A percentile compares a stretch with the other conserved stretches of the same genome.
Evolutionary conservation across 805 yeast species (phyloP).

Genomic region (Kurtzmaniella cleridarum): DNA sequence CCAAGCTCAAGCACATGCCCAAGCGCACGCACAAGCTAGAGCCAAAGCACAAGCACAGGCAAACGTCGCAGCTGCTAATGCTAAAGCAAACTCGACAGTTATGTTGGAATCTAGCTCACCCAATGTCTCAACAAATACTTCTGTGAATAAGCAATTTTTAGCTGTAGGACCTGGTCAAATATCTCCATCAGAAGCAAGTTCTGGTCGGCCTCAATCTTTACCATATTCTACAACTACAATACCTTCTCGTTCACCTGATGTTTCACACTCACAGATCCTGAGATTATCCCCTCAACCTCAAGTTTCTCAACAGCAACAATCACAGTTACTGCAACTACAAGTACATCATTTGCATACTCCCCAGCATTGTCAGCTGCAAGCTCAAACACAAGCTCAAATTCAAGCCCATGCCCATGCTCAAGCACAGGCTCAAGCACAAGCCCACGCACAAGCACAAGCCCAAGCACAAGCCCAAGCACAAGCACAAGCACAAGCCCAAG

Average conservation of each 20-base stretch:
- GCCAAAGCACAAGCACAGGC: not conserved
- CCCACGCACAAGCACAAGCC: not conserved
- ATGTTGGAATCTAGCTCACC: too few relatives aligned
- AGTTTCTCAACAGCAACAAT: constrained; percentile 1
- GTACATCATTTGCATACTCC: constrained; percentile 6
- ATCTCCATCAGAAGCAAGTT: too few relatives aligned
- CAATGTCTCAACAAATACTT: too few relatives aligned
- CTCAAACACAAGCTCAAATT: too few relatives aligned
- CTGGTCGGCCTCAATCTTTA: too few relatives aligned
- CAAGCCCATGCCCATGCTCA: too few relatives aligned
- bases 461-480: not conserved
- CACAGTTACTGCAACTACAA: constrained; percentile 4
- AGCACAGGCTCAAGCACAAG: too few relatives aligned
- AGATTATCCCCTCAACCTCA: not conserved
- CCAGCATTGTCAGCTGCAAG: constrained; percentile 2
- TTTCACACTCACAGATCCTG: not conserved
- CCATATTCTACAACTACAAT: too few relatives aligned
- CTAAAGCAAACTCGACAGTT: not conserved
- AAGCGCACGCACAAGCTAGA: not conserved
- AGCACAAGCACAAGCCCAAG: too few relatives aligned
- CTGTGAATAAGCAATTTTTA: too few relatives aligned
- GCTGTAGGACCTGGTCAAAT: too few relatives aligned
- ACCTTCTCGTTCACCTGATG: too few relatives aligned
- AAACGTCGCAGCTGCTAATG: not conserved
- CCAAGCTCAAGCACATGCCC: constrained; percentile 3